Evolutionary conservation across 371 early-diverging fungal genomes (phyloP).

Genomic region (Polyrhizophydium stewartii): DNA sequence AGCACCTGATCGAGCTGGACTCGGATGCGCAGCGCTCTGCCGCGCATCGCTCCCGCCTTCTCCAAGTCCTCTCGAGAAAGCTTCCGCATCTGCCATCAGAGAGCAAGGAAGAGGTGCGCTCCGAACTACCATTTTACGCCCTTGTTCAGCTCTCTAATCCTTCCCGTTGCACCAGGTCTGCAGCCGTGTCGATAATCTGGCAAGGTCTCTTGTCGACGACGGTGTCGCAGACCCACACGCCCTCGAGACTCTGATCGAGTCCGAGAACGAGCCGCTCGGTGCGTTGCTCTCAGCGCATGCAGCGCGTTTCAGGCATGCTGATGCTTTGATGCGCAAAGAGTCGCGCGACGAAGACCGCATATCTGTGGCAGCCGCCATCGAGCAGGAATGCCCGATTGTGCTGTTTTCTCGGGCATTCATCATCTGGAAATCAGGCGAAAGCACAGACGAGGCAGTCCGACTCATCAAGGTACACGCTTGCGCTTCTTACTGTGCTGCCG

Average conservation of each 20-base stretch:
- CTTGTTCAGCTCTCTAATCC: too few relatives aligned
- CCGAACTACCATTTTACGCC: too few relatives aligned
- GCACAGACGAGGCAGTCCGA: neutral
- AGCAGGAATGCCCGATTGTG: neutral
- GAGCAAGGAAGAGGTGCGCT: neutral
- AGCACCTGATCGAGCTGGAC: neutral
- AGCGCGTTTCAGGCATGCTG: neutral
- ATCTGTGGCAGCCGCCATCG: neutral
- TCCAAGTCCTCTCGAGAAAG: neutral
- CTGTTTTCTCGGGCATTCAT: neutral
- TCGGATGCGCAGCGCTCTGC: constrained; percentile 11
- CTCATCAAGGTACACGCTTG: too few relatives aligned
- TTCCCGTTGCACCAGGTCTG: too few relatives aligned
- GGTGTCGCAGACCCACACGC: neutral
- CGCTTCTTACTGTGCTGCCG: too few relatives aligned
- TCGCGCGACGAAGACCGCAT: neutral
- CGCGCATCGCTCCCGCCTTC: neutral
- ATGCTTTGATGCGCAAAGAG: too few relatives aligned
- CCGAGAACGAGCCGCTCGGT: neutral
- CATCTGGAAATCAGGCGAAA: neutral
- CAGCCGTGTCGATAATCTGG: too few relatives aligned
- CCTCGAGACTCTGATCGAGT: constrained; percentile 1
- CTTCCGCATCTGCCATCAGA: neutral
- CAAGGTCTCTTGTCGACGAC: too few relatives aligned
- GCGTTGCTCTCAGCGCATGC: neutral